These are phyloP conservation scores for Pneumocystis wakefieldiae DNA, from an alignment of 1,139 yeast genomes.

Conservation along the genomic window DNA sequence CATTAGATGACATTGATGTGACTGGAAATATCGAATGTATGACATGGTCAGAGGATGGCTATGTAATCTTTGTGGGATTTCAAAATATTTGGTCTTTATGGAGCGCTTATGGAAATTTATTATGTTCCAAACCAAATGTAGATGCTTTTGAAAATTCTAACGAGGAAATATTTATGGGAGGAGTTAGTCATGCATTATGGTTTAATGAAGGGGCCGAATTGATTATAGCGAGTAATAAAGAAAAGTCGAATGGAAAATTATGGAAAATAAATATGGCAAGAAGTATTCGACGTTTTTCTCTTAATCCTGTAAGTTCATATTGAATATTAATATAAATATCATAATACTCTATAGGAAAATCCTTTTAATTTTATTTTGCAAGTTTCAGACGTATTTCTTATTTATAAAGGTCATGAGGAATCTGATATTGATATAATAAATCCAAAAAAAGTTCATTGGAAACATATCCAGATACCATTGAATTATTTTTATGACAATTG, in stretches of 20 bases:
- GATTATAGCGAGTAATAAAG: constrained; percentile 2
- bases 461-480: constrained; percentile 27
- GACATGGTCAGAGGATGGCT: constrained; percentile 26
- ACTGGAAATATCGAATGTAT: constrained; percentile 21
- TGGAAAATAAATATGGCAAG: constrained; percentile 20
- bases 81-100: constrained; percentile 26
- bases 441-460: constrained; percentile 28
- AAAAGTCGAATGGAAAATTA: constrained; percentile 14
- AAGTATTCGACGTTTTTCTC: constrained; percentile 23
- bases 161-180: constrained; percentile 21
- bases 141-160: neutral
- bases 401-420: constrained; percentile 29
- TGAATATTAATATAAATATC: neutral
- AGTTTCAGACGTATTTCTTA: constrained; percentile 25
- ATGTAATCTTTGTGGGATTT: constrained; percentile 25
- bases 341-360: constrained; percentile 11
- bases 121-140: constrained; percentile 18
- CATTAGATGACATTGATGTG: constrained; percentile 20
- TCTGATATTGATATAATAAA: constrained; percentile 26
- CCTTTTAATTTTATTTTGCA: constrained; percentile 24
- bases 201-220: constrained; percentile 21
- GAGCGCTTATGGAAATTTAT: constrained; percentile 26
- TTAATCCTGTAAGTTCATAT: constrained; percentile 14
- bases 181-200: constrained; percentile 23
- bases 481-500: constrained; percentile 28